These are phyloP conservation scores for Melanomma pulvis-pyrius DNA, from an alignment of 495 filamentous ascomycete species.

Conservation along the genomic window DNA sequence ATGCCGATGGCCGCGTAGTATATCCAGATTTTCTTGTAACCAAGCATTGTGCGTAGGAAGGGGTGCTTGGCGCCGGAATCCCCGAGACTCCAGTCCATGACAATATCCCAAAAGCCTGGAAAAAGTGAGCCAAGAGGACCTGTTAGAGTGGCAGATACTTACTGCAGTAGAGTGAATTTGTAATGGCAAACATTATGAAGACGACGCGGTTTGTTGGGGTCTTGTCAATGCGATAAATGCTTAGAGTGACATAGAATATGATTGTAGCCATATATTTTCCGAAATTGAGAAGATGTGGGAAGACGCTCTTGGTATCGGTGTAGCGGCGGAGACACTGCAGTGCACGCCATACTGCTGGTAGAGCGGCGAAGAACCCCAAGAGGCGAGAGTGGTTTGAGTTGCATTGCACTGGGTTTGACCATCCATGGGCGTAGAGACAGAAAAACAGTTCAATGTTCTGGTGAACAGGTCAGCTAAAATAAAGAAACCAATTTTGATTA, in stretches of 20 bases:
- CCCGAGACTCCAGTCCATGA: constrained; percentile 90
- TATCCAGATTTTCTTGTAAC: constrained; percentile 71
- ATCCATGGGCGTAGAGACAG: constrained; percentile 80
- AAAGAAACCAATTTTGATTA: constrained; percentile 23
- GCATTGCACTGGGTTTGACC: constrained; percentile 71
- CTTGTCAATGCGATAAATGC: constrained; percentile 76
- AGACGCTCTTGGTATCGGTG: constrained; percentile 78
- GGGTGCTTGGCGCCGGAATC: constrained; percentile 70
- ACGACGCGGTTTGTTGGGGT: constrained; percentile 58
- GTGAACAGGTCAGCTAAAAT: constrained; percentile 36
- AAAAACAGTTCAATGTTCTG: constrained; percentile 92
- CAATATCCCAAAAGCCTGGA: constrained; percentile 82
- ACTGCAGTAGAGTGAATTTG: constrained; percentile 81
- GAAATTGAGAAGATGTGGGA: constrained; percentile 90
- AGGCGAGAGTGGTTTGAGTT: constrained; percentile 84
- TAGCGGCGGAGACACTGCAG: constrained; percentile 92
- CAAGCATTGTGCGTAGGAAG: constrained; percentile 78
- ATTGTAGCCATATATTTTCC: constrained; percentile 90
- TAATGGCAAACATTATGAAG: constrained; percentile 75
- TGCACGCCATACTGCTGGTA: constrained; percentile 86
- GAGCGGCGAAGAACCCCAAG: constrained; percentile 80
- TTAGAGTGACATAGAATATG: constrained; percentile 72
- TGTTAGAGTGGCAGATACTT: background rate
- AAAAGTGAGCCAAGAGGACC: background rate
- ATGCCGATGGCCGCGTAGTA: constrained; percentile 85